Conservation (phyloP, 1,139 yeast species). For the Suhomyces taliae region DNA sequence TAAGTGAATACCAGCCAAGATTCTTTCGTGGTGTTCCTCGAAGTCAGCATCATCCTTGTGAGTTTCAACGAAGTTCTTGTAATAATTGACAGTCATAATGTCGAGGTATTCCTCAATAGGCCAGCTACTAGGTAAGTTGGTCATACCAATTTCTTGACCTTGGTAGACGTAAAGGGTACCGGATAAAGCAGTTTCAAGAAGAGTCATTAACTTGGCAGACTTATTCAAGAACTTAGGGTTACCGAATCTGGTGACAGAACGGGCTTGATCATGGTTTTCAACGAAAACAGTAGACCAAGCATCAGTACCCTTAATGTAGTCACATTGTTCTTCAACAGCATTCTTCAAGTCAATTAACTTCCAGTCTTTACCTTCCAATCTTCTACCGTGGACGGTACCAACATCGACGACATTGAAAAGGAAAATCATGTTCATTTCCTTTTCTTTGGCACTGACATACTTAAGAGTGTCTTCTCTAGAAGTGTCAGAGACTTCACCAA, state of each 20-base stretch:
- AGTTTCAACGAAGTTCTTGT: constrained; percentile 31
- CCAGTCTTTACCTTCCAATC: constrained; percentile 36
- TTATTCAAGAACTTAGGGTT: constrained; percentile 30
- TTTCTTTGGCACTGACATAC: constrained; percentile 49
- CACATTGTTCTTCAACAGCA: constrained; percentile 36
- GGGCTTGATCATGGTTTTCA: constrained; percentile 62
- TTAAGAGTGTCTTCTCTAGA: constrained; percentile 43
- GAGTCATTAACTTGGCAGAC: constrained; percentile 51
- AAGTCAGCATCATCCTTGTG: constrained; percentile 31
- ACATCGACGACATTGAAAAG: constrained; percentile 47
- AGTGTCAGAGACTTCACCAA: constrained; percentile 54
- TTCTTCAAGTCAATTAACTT: constrained; percentile 43
- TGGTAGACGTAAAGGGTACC: constrained; percentile 61
- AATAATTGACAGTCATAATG: constrained; percentile 47
- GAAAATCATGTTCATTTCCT: constrained; percentile 55
- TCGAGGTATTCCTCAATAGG: constrained; percentile 52
- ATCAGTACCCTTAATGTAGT: constrained; percentile 48
- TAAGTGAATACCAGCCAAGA: constrained; percentile 35
- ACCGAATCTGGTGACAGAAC: constrained; percentile 54
- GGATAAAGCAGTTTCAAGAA: constrained; percentile 47
- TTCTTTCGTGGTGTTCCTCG: constrained; percentile 25
- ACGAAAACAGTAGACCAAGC: constrained; percentile 61
- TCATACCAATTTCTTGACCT: constrained; percentile 63
- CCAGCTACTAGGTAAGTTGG: constrained; percentile 49
- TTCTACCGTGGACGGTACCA: constrained; percentile 37